Conservation (phyloP, 495 filamentous ascomycete species). For the Aspergillus baeticus region DNA sequence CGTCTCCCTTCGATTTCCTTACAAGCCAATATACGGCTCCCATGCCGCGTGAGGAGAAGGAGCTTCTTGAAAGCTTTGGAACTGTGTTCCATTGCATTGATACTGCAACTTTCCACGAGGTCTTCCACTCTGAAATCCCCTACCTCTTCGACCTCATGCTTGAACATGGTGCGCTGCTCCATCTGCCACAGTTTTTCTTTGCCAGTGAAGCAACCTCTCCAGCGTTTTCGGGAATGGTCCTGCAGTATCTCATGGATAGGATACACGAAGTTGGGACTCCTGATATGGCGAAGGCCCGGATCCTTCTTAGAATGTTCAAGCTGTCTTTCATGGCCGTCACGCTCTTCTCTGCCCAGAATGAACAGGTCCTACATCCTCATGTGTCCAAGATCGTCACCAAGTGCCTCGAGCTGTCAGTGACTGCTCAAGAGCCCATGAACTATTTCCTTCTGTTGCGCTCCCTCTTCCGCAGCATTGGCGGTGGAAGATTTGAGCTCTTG, state of each 20-base stretch:
- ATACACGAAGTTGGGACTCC: conserved; percentile 93
- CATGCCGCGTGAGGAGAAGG: conserved; percentile 93
- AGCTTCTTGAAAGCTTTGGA: conserved; percentile 94
- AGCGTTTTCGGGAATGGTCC: conserved; percentile 94
- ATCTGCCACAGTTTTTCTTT: conserved; percentile 96
- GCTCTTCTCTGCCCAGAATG: conserved; percentile 89
- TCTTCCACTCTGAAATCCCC: conserved; percentile 96
- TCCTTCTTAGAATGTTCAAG: conserved; percentile 94
- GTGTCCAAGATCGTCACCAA: conserved; percentile 95
- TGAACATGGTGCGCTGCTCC: conserved; percentile 87
- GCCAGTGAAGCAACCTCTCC: conserved; percentile 97
- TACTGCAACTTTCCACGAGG: conserved; percentile 96
- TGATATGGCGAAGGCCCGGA: conserved; percentile 85
- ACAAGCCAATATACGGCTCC: conserved; percentile 90
- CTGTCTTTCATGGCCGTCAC: conserved; percentile 99
- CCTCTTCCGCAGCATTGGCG: conserved; percentile 93
- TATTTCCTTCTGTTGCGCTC: conserved; percentile 93
- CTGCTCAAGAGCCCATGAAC: conserved; percentile 96
- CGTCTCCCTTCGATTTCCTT: conserved; percentile 82
- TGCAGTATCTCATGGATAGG: conserved; percentile 94
- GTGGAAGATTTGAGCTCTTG: conserved; percentile 92
- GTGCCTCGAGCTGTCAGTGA: conserved; percentile 92
- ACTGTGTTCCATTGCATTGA: conserved; percentile 99
- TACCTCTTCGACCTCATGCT: conserved; percentile 97
- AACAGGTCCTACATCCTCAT: conserved; percentile 91